phyloP scores from a whole-genome alignment of 2,329 filamentous ascomycete genomes.

The Curvularia sp. region DNA sequence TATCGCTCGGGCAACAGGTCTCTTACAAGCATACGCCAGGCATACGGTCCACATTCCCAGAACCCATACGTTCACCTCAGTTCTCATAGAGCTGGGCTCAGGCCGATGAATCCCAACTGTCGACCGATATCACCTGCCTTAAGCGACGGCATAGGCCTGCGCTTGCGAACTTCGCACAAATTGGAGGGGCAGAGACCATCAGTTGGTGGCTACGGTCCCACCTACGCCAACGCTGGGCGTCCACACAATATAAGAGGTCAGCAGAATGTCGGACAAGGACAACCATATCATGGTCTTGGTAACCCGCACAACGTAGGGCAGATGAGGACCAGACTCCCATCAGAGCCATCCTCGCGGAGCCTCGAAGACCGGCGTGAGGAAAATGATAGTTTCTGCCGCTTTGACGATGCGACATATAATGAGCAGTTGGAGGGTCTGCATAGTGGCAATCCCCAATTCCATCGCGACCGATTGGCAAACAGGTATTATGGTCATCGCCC shows the following conservation, averaged over 20 bases:
- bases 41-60: slow-evolving; percentile 44
- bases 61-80: slow-evolving; percentile 54
- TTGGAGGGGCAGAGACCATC: slow-evolving; percentile 19
- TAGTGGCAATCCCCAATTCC: slow-evolving; percentile 22
- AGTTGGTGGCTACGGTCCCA: slow-evolving; percentile 10
- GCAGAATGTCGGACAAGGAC: slow-evolving; percentile 7
- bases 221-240: not conserved
- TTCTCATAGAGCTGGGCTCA: slow-evolving; percentile 20
- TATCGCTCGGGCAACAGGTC: slow-evolving; percentile 54
- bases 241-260: not conserved
- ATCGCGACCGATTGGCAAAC: slow-evolving; percentile 19
- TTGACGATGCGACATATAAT: not conserved
- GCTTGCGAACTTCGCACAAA: slow-evolving; percentile 28
- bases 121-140: slow-evolving; percentile 55
- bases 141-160: slow-evolving; percentile 49
- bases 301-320: slow-evolving; percentile 22
- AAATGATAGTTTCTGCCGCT: not conserved
- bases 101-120: slow-evolving; percentile 53
- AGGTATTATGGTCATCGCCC: slow-evolving; percentile 14
- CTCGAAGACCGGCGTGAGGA: slow-evolving; percentile 27
- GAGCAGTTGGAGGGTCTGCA: slow-evolving; percentile 17
- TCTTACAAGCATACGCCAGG: slow-evolving; percentile 55
- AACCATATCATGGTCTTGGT: slow-evolving; percentile 2
- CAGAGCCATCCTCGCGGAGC: slow-evolving; percentile 26
- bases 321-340: slow-evolving; percentile 36